Conservation (phyloP, 2,329 filamentous ascomycete genomes). For the Dactylonectria macrodidyma region DNA sequence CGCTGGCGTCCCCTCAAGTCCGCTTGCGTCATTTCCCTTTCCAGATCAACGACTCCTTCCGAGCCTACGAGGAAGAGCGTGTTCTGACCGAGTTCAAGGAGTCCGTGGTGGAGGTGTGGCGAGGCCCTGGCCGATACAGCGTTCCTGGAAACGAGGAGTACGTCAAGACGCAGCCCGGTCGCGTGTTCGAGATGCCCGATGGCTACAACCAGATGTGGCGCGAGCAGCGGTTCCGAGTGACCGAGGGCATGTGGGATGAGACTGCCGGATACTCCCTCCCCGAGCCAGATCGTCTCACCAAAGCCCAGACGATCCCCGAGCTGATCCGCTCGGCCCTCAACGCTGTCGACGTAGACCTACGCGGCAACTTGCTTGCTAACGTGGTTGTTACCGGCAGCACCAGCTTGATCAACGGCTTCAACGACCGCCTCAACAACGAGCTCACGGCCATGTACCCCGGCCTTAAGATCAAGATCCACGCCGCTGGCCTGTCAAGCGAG, state of each 20-base stretch:
- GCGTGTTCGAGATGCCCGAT: constrained; percentile 97
- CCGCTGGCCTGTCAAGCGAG: constrained; percentile 88
- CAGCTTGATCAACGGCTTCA: constrained; percentile 91
- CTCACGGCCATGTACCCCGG: constrained; percentile 86
- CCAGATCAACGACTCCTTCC: constrained; percentile 78
- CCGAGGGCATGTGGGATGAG: constrained; percentile 93
- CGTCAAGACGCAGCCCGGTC: constrained; percentile 80
- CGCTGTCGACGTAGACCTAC: constrained; percentile 89
- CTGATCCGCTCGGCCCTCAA: constrained; percentile 84
- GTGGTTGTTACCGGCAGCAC: constrained; percentile 94
- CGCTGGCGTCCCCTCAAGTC: constrained; percentile 83
- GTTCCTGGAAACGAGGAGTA: constrained; percentile 82
- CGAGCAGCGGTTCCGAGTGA: constrained; percentile 86
- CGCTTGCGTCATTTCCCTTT: constrained; percentile 79
- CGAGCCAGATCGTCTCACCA: constrained; percentile 67
- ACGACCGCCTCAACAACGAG: constrained; percentile 89
- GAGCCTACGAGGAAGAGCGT: constrained; percentile 89
- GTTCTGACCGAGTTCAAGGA: constrained; percentile 98
- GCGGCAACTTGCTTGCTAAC: constrained; percentile 86
- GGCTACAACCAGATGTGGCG: constrained; percentile 97
- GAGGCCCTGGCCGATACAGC: constrained; percentile 79
- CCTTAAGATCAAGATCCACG: constrained; percentile 88
- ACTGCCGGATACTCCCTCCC: constrained; percentile 75
- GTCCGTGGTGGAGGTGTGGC: constrained; percentile 95
- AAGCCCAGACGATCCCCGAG: constrained; percentile 85